Percentiles rank a stretch among this genome's conserved stretches.
These are phyloP conservation scores for Zasmidium citrigriseum DNA, from an alignment of 2,329 filamentous ascomycete species.

Conservation along the genomic window DNA sequence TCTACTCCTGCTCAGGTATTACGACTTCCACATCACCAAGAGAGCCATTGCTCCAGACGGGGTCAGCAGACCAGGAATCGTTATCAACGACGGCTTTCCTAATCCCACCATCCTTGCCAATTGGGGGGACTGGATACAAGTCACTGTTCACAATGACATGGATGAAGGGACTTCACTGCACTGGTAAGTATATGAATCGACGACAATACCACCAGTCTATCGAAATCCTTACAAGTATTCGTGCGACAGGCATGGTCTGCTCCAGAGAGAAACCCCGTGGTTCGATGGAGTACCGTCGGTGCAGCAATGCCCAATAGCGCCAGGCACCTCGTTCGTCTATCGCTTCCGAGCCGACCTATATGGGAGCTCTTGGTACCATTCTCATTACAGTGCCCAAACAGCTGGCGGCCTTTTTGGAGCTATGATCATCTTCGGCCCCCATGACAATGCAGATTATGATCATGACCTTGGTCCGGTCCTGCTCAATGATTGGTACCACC, in stretches of 20 bases:
- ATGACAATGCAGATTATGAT: slow-evolving; percentile 34
- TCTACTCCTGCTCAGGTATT: no score
- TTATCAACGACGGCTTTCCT: slow-evolving; percentile 37
- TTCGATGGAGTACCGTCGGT: slow-evolving; percentile 35
- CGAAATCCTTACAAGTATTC: no score
- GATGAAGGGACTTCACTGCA: slow-evolving; percentile 39
- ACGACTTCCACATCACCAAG: slow-evolving; percentile 31
- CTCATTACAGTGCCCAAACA: slow-evolving; percentile 37
- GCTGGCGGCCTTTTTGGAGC: slow-evolving; percentile 31
- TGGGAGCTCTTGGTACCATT: slow-evolving; percentile 38
- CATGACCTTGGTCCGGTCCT: slow-evolving; percentile 33
- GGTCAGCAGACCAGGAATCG: slow-evolving; percentile 34
- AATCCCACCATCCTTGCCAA: slow-evolving; percentile 37
- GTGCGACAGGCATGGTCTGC: slow-evolving; percentile 37
- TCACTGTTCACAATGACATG: slow-evolving; percentile 35
- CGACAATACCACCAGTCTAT: no score
- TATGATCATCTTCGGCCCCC: slow-evolving; percentile 34
- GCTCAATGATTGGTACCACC: slow-evolving; percentile 37
- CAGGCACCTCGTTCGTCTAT: slow-evolving; percentile 34
- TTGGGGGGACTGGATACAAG: slow-evolving; percentile 36
- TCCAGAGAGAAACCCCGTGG: slow-evolving; percentile 32
- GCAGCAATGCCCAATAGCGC: slow-evolving; percentile 35
- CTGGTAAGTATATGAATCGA: no score
- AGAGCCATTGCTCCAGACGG: slow-evolving; percentile 42
- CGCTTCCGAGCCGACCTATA: slow-evolving; percentile 34